Evolutionary conservation across 1,284 basidiomycete species (phyloP).

Genomic region (Amylostereum areolatum): DNA sequence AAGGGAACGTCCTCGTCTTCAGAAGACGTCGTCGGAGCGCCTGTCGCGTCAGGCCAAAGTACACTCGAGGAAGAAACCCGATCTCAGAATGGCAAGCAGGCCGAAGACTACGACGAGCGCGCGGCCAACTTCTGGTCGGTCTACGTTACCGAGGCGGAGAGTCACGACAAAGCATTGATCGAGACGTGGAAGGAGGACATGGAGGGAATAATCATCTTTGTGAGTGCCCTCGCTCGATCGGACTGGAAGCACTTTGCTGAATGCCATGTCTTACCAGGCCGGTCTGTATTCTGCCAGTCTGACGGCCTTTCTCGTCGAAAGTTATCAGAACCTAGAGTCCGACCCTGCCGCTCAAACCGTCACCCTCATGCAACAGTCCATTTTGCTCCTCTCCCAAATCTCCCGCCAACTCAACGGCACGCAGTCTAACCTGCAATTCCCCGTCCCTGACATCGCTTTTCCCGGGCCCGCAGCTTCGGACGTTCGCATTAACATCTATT

Average conservation of each 20-base stretch:
- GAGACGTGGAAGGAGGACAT: slow-evolving; percentile 10
- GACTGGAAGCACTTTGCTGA: too few relatives aligned
- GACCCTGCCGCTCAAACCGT: not conserved
- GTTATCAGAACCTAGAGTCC: not conserved
- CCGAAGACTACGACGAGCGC: slow-evolving; percentile 15
- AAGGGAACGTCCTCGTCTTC: too few relatives aligned
- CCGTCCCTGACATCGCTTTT: too few relatives aligned
- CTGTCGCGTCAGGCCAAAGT: too few relatives aligned
- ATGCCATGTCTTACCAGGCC: not conserved
- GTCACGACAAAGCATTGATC: too few relatives aligned
- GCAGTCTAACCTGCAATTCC: too few relatives aligned
- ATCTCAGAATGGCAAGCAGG: too few relatives aligned
- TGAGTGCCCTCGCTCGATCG: slow-evolving; percentile 3
- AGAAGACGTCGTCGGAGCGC: too few relatives aligned
- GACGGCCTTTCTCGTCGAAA: not conserved
- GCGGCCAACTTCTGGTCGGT: slow-evolving; percentile 9
- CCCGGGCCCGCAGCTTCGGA: not conserved
- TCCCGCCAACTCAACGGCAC: not conserved
- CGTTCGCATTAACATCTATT: slow-evolving; percentile 9
- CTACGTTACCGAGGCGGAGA: slow-evolving; percentile 4
- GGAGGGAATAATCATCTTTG: slow-evolving; percentile 7
- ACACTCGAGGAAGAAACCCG: too few relatives aligned
- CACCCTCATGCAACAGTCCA: not conserved
- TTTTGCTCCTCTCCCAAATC: not conserved
- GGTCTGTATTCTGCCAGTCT: not conserved